Percentiles rank a stretch among this genome's conserved stretches.
Evolutionary conservation across 2,329 filamentous ascomycete genomes (phyloP).

Genomic region (Cladophialophora bantiana): DNA sequence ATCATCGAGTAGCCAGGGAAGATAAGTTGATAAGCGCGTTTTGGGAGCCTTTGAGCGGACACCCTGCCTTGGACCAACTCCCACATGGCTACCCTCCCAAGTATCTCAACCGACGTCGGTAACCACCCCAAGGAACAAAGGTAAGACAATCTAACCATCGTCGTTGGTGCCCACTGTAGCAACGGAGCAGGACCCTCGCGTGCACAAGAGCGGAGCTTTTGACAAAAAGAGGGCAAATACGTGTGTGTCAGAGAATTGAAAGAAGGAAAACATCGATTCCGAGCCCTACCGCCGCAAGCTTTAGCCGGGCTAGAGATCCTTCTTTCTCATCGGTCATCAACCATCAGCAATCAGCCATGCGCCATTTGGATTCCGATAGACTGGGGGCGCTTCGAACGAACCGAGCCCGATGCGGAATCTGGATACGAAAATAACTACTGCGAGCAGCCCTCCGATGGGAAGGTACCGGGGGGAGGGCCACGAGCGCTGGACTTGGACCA

Average conservation of each 20-base stretch:
- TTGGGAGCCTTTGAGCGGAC: not conserved
- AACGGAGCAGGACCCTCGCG: not conserved
- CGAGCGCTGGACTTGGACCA: constrained; percentile 13
- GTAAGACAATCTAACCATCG: not conserved
- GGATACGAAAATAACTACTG: constrained; percentile 7
- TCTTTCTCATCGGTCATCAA: not conserved
- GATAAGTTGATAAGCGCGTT: not conserved
- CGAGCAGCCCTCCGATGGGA: constrained; percentile 6
- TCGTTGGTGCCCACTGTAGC: not conserved
- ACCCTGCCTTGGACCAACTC: not conserved
- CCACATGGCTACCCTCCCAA: not conserved
- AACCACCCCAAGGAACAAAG: not conserved
- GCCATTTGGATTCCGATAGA: constrained; percentile 8
- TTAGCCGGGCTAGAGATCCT: constrained; percentile 4
- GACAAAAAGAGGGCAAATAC: constrained; percentile 7
- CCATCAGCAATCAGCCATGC: not conserved
- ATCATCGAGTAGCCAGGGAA: not conserved
- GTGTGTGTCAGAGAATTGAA: constrained; percentile 2
- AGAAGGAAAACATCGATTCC: not conserved
- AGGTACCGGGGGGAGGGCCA: constrained; percentile 1
- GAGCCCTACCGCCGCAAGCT: constrained; percentile 11
- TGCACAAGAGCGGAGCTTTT: not conserved
- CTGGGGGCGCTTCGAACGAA: constrained; percentile 6
- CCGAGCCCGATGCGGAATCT: constrained; percentile 16
- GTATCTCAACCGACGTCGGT: not conserved